A percentile compares a stretch with the other conserved stretches of the same genome.
These are phyloP conservation scores for Aspergillus tamarii DNA, from an alignment of 2,329 filamentous ascomycete species.

Conservation along the genomic window DNA sequence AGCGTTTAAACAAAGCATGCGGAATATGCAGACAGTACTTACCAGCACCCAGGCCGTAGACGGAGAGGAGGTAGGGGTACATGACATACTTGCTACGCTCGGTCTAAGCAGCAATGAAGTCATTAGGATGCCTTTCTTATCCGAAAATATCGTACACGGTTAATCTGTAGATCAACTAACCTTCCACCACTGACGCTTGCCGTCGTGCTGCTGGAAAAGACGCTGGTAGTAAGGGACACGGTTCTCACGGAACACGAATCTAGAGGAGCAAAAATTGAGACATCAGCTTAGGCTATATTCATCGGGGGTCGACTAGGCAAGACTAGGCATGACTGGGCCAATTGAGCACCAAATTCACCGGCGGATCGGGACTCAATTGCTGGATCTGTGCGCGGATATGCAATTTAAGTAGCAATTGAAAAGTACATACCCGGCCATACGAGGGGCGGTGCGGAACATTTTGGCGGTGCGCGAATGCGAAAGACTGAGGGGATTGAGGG, in stretches of 20 bases:
- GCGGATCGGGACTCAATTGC: constrained; percentile 24
- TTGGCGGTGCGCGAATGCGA: constrained; percentile 35
- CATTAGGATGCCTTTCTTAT: constrained; percentile 1
- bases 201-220: constrained; percentile 68
- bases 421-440: constrained; percentile 46
- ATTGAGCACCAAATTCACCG: constrained; percentile 20
- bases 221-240: constrained; percentile 69
- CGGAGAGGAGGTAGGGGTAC: constrained; percentile 62
- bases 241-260: constrained; percentile 67
- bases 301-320: constrained; percentile 10
- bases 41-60: constrained; percentile 55
- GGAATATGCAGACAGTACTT: constrained; percentile 31
- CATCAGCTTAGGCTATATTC: constrained; percentile 23
- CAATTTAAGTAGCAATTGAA: neutral
- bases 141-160: neutral
- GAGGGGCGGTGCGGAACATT: constrained; percentile 48
- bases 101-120: constrained; percentile 45
- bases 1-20: constrained; percentile 19
- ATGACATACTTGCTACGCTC: constrained; percentile 60
- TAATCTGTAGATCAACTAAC: constrained; percentile 49
- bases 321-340: constrained; percentile 20
- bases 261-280: constrained; percentile 23
- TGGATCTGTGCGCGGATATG: constrained; percentile 10
- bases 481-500: constrained; percentile 27
- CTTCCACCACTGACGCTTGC: constrained; percentile 69